Base-by-base conservation (phyloP, 2,329 filamentous ascomycete genomes). In the Penicillium italicum region DNA sequence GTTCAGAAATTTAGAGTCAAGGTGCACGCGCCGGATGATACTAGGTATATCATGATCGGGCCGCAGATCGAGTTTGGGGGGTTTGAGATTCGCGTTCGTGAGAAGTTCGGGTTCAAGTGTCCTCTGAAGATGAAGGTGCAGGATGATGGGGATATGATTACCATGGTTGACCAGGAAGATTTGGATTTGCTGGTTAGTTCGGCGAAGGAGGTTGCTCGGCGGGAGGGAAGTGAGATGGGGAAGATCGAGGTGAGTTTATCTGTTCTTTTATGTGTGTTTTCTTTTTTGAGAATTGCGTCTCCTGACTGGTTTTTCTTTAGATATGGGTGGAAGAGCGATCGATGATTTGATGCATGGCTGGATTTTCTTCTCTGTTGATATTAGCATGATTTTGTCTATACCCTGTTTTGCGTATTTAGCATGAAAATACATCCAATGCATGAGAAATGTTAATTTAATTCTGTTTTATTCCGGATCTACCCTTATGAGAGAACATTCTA, bases 121-220 rank as follows among this genome's bases (percentile, higher is more conserved):
- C 79, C 83, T 53, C 78, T 87, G 59, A 84, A 85, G 55, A 93
- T 97, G 78, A 95, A 92, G 80, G 87, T 97, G 74, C 94, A 94
- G 79, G 94, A 97, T 64, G 81, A 87, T 53, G 89, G 88, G 3
- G 93, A 97, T 69, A 93, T 97, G 89, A 95, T 99, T 69, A 97
- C 93, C 31, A 88, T 99, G 84, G 91, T 89, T 30, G 94, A 99
- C 72, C 90, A 97, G 73, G 94, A 99, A 68, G 94, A 99, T 76
- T 76, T 97, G 60, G 92, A 97, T 48, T 89, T 97, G 85, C 86
- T 90, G 28, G 81, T 97, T 51, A 82, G 84, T 72, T 82, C 79
- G 44, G 86, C 87, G 7, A 89, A 85, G 72, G 82, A 82, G 47
- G 77, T 79, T 56, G 91, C 89, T 45, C 84, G 80, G 75, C 89